phyloP scores from a whole-genome alignment of 306 rosid species.

The Luffa acutangula region DNA sequence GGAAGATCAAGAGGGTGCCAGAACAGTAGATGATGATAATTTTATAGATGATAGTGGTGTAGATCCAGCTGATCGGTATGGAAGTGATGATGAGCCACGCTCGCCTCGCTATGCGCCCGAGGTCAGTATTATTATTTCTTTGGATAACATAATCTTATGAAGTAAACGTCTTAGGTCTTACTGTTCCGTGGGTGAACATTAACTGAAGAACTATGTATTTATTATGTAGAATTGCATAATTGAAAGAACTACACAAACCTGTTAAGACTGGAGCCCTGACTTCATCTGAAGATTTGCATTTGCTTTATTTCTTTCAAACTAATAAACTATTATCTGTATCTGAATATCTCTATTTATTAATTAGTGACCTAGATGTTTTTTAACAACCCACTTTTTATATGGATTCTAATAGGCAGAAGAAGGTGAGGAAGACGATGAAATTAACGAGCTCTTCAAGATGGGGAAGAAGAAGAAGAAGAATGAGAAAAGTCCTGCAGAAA shows the following conservation, averaged over 20 bases:
- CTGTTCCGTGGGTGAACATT: background rate
- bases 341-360: background rate
- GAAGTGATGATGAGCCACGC: constrained; percentile 48
- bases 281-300: background rate
- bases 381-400: background rate
- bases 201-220: background rate
- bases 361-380: background rate
- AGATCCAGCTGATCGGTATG: constrained; percentile 56
- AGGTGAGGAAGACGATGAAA: constrained; percentile 81
- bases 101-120: constrained; percentile 76
- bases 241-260: background rate
- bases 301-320: background rate
- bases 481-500: constrained; percentile 85
- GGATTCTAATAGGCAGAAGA: constrained; percentile 66
- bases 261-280: background rate
- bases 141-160: background rate
- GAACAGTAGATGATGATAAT: constrained; percentile 82
- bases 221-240: background rate
- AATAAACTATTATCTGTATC: background rate
- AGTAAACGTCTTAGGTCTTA: too few species aligned
- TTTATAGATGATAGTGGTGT: constrained; percentile 93
- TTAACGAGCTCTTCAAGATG: constrained; percentile 57
- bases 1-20: constrained; percentile 79
- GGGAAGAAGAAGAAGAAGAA: constrained; percentile 82
- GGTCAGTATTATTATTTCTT: constrained; percentile 26